These are phyloP conservation scores for Crepidotus variabilis DNA, from an alignment of 768 basidiomycete genomes.

Conservation along the genomic window DNA sequence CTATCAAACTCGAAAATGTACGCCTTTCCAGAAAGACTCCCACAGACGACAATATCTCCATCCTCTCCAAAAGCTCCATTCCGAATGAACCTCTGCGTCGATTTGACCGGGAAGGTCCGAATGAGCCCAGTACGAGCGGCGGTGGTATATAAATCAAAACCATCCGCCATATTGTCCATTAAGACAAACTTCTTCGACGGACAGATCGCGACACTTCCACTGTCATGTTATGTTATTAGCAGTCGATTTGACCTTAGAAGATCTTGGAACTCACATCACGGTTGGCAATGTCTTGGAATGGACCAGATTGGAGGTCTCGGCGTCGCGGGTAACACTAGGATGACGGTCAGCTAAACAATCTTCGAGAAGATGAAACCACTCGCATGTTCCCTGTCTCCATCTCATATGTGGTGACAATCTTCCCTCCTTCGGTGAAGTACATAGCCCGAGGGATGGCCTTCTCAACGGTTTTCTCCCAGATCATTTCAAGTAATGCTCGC, in stretches of 20 bases:
- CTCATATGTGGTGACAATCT: too few species aligned
- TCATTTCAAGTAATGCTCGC: neutral
- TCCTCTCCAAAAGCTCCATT: slow-evolving; percentile 6
- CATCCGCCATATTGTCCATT: slow-evolving; percentile 11
- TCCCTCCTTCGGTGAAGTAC: too few species aligned
- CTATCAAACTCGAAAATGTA: slow-evolving; percentile 5
- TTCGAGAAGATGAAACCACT: too few species aligned
- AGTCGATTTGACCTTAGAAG: neutral
- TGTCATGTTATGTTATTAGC: neutral
- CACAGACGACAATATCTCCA: slow-evolving; percentile 2
- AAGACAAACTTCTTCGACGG: slow-evolving; percentile 1
- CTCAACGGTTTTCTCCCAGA: neutral
- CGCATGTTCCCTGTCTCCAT: too few species aligned
- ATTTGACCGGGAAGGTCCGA: slow-evolving; percentile 1
- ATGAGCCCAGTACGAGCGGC: neutral
- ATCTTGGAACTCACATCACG: neutral
- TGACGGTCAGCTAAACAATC: too few species aligned
- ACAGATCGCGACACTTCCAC: slow-evolving; percentile 5
- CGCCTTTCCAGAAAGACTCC: slow-evolving; percentile 11
- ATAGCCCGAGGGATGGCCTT: neutral
- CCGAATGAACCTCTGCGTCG: slow-evolving; percentile 4
- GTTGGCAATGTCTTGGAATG: neutral
- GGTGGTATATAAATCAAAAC: slow-evolving; percentile 9
- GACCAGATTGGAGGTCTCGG: neutral
- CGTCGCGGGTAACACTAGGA: too few species aligned